Evolutionary conservation across 108 stramenopile genomes (phyloP).

Genomic region (Heterococcus sp.): DNA sequence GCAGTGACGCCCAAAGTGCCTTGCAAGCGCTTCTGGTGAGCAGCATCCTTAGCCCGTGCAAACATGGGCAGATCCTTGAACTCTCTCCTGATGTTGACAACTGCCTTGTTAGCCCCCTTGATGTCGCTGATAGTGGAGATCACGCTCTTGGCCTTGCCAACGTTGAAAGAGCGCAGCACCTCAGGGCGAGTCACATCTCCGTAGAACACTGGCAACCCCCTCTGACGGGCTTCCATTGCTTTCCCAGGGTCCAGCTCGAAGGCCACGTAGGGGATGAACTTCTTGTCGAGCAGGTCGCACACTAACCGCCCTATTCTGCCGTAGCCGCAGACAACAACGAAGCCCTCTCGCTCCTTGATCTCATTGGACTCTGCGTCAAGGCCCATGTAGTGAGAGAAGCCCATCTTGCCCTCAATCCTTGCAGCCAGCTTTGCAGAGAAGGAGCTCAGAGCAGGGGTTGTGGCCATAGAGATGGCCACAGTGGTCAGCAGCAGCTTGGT

Average conservation of each 20-base stretch:
- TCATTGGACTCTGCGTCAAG: conserved; percentile 80
- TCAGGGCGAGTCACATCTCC: conserved; percentile 89
- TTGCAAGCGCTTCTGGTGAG: conserved; percentile 83
- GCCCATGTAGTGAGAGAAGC: conserved; percentile 81
- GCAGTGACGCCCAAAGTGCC: conserved; percentile 79
- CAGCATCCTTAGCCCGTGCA: conserved; percentile 76
- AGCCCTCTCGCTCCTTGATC: conserved; percentile 71
- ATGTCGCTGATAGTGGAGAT: conserved; percentile 85
- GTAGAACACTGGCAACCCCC: conserved; percentile 87
- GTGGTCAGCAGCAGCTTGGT: conserved; percentile 83
- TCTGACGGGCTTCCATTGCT: conserved; percentile 84
- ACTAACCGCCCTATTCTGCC: conserved; percentile 89
- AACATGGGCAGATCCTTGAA: conserved; percentile 78
- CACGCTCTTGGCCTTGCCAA: conserved; percentile 85
- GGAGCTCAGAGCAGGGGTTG: conserved; percentile 76
- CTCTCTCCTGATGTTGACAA: conserved; percentile 77
- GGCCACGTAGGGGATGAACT: conserved; percentile 86
- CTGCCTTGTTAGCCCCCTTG: conserved; percentile 78
- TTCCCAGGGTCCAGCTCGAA: conserved; percentile 86
- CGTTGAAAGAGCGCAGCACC: conserved; percentile 80
- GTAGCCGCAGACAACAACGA: conserved; percentile 91
- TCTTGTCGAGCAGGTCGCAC: conserved; percentile 85
- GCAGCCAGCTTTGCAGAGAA: conserved; percentile 63
- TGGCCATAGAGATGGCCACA: conserved; percentile 91
- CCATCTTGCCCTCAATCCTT: conserved; percentile 73